Conservation (phyloP, 108 stramenopile genomes). For the Cyclostephanos tholiformis region DNA sequence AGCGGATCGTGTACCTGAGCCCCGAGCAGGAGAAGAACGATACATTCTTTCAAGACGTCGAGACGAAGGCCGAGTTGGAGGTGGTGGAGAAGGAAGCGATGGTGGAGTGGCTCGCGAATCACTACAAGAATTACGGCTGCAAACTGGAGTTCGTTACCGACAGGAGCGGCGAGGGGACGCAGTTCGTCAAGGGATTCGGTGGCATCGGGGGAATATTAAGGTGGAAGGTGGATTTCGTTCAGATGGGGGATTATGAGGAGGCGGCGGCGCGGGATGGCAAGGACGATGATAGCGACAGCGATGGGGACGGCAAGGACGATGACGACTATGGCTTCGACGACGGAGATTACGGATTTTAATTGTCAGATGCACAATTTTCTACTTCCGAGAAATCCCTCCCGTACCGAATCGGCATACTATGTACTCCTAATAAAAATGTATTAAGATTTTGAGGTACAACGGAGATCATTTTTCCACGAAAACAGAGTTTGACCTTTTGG, state of each 20-base stretch:
- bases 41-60: constrained; percentile 82
- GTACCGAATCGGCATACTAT: too few relatives aligned
- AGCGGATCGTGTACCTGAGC: constrained; percentile 81
- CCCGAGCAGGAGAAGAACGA: constrained; percentile 91
- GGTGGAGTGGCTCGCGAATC: constrained; percentile 98
- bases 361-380: background rate
- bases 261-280: constrained; percentile 55
- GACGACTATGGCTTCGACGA: constrained; percentile 90
- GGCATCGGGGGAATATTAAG: constrained; percentile 98
- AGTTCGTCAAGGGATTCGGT: constrained; percentile 99
- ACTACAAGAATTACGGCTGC: constrained; percentile 97
- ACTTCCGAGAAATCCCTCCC: background rate
- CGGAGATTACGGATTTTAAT: constrained; percentile 89
- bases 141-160: constrained; percentile 98
- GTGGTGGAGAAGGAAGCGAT: constrained; percentile 86
- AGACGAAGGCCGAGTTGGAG: constrained; percentile 94
- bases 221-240: constrained; percentile 97
- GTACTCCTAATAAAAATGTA: too few relatives aligned
- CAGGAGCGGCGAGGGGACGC: constrained; percentile 94
- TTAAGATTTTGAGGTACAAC: too few relatives aligned
- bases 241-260: constrained; percentile 79
- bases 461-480: too few relatives aligned
- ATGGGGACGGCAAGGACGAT: constrained; percentile 56
- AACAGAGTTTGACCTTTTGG: too few relatives aligned
- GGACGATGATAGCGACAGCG: constrained; percentile 61